phyloP scores from a whole-genome alignment of 106 monocot species.

The Amphibolis antarctica region DNA sequence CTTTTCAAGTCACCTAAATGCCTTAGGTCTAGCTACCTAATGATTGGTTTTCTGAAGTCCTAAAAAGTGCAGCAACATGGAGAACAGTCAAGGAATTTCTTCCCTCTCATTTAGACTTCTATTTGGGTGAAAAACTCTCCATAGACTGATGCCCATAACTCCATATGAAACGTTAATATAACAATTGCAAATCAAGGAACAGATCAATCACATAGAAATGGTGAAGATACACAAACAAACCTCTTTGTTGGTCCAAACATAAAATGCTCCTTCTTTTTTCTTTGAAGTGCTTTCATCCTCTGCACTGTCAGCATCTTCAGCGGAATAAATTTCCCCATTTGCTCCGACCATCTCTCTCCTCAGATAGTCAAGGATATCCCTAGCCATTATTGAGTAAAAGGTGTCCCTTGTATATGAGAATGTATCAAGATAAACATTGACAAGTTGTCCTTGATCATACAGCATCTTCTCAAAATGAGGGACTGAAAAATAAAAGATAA shows the following conservation, averaged over 20 bases:
- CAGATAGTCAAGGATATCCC: slow-evolving; percentile 87
- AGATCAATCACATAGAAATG: background rate
- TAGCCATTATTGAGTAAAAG: slow-evolving; percentile 52
- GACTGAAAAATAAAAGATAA: slow-evolving; percentile 35
- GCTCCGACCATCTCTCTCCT: slow-evolving; percentile 81
- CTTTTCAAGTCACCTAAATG: too few species aligned
- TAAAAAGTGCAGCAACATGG: too few species aligned
- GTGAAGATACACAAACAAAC: slow-evolving; percentile 10
- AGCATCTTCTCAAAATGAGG: slow-evolving; percentile 99
- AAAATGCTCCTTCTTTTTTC: slow-evolving; percentile 96
- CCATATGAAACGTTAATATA: too few species aligned
- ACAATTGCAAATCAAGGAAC: background rate
- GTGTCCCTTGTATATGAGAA: slow-evolving; percentile 55
- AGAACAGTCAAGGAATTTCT: too few species aligned
- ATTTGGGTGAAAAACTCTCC: too few species aligned
- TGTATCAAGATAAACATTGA: slow-evolving; percentile 65
- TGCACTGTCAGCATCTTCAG: slow-evolving; percentile 97
- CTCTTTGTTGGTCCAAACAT: slow-evolving; percentile 87
- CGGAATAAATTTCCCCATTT: slow-evolving; percentile 81
- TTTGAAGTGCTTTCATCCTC: slow-evolving; percentile 50
- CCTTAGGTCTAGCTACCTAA: too few species aligned
- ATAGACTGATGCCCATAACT: too few species aligned
- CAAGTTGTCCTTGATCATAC: slow-evolving; percentile 91
- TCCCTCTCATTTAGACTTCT: too few species aligned
- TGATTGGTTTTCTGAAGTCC: too few species aligned